phyloP scores from a whole-genome alignment of 1,284 basidiomycete species.

The Cryptococcus depauperatus region DNA sequence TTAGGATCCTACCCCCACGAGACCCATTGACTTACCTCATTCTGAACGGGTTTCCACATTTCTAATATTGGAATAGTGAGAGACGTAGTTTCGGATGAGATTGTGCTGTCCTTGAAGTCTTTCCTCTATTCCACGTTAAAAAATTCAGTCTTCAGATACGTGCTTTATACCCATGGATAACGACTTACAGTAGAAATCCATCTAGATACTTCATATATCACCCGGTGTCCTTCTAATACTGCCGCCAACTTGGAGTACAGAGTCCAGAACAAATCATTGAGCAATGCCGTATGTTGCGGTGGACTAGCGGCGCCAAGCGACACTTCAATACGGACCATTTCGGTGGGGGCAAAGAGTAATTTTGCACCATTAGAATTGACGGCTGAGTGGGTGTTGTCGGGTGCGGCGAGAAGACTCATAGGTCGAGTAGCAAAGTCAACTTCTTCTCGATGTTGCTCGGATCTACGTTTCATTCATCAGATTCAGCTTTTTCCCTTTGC shows the following conservation, averaged over 20 bases:
- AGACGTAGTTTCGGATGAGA: slow-evolving; percentile 53
- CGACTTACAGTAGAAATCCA: slow-evolving; percentile 71
- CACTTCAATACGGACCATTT: slow-evolving; percentile 56
- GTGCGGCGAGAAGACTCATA: slow-evolving; percentile 12
- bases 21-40: slow-evolving; percentile 55
- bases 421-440: slow-evolving; percentile 13
- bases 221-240: slow-evolving; percentile 84
- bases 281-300: slow-evolving; percentile 69
- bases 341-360: slow-evolving; percentile 4
- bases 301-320: slow-evolving; percentile 66
- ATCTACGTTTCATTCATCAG: not conserved
- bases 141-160: not conserved
- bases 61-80: slow-evolving; percentile 68
- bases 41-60: slow-evolving; percentile 84
- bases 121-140: slow-evolving; percentile 54
- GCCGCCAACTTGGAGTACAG: slow-evolving; percentile 94
- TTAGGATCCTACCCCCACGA: not conserved
- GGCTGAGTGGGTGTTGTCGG: not conserved
- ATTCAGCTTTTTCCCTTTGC: not conserved
- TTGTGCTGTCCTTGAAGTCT: slow-evolving; percentile 75
- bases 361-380: slow-evolving; percentile 10
- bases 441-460: slow-evolving; percentile 23
- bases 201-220: slow-evolving; percentile 83
- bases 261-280: slow-evolving; percentile 95
- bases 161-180: not conserved